Evolutionary conservation across 2,329 filamentous ascomycete genomes (phyloP), one percentile per base, ranked within the genome.

Genomic region (Rasamsonia emersonii): DNA sequence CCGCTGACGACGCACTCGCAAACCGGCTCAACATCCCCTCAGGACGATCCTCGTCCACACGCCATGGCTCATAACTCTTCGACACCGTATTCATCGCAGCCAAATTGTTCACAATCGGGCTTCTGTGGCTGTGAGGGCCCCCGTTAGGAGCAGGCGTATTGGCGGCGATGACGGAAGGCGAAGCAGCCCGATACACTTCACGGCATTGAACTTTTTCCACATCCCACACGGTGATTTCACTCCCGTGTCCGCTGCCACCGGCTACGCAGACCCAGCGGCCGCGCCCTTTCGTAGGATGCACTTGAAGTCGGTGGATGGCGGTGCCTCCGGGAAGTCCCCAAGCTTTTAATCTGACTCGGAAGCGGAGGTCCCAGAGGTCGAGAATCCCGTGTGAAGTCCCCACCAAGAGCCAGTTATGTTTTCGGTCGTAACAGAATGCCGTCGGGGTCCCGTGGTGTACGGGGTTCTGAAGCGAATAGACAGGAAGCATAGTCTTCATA

Each of bases 331-430:
- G 78, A 17, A 95, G 73, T 1, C 86, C 86, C 86, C 88, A 96
- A 9, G 80, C 83, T 54, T 84, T 86, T 15, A 96, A 67, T 14
- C 86, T 76, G 46, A 96, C 74, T 43, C 78, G 82, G 68, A 98
- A 98, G n/a, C 91, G 81, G 24, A 98, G 69, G 58, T 98, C 91
- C 91, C 91, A 98, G 1, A 98, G 71, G 52, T 93, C 83, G 5
- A 98, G 67, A 17, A 96, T 80, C 20, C 93, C 91, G 53, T 96
- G 88, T 0, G 86, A 85, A 1, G 93, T 98, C 20, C 88, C 91
- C 0, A 96, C 64, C 2, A 93, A 72, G 3, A 98, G 67, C 91
- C 91, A 98, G 50, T 91, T 86, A 30, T 82, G 79, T 51, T 79
- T 84, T 36, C 77, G 74, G 50, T 95, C 86, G 18, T 94, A 71